Conservation (phyloP, 2,329 filamentous ascomycete genomes). For the Aspergillus pseudoglaucus region DNA sequence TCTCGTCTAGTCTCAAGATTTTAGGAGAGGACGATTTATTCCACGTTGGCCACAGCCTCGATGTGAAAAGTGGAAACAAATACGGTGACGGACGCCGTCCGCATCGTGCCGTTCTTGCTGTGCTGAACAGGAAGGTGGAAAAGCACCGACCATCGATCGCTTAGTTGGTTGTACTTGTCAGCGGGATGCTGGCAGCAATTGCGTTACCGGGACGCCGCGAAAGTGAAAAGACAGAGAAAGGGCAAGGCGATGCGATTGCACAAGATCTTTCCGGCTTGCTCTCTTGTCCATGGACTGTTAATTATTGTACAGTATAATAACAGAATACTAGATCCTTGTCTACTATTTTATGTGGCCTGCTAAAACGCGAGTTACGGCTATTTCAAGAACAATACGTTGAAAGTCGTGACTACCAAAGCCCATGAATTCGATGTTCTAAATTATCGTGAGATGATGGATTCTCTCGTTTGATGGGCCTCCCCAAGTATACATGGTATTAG, state of each 20-base stretch:
- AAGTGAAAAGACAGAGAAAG: background rate
- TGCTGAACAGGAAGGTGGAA: background rate
- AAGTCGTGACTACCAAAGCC: background rate
- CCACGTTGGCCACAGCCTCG: background rate
- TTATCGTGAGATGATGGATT: background rate
- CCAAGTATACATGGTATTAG: too few species aligned
- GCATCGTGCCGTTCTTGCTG: background rate
- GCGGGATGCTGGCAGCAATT: background rate
- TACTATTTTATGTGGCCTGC: background rate
- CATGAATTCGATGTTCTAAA: background rate
- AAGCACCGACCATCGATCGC: background rate
- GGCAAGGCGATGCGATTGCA: background rate
- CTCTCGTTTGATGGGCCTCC: background rate
- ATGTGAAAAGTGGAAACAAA: background rate
- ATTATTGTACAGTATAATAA: background rate
- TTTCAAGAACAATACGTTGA: background rate
- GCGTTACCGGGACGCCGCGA: background rate
- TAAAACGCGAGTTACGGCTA: background rate
- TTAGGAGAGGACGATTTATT: too few species aligned
- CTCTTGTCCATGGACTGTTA: background rate
- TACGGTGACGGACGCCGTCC: background rate
- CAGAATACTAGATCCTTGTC: background rate
- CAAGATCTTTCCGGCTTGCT: background rate
- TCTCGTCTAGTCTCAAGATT: too few species aligned
- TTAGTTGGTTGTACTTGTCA: background rate